Base-by-base conservation (phyloP, 768 basidiomycete species). In the Boletus reticuloceps region DNA sequence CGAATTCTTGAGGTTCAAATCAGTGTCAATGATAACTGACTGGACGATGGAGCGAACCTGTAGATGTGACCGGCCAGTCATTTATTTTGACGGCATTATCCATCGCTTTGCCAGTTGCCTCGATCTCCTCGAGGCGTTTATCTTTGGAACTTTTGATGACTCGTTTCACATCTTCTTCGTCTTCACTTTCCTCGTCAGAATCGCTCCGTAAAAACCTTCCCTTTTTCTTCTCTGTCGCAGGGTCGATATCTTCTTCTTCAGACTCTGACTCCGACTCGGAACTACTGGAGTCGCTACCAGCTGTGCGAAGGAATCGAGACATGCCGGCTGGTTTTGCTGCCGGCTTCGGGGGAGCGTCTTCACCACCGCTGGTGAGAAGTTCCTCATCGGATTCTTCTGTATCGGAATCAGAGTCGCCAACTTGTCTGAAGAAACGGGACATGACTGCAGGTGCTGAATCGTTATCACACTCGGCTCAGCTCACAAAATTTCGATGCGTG, bases 61-160 rank as follows among this genome's bases (percentile, higher is more conserved):
- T 87, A 20, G 89, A 92, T 64, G 94, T 95, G 29, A 84, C 85
- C 25, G 88, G 86, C 97, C 97, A 99, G 74, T 99, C 94, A 64
- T 95, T 96, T 63, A 96, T 95, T 79, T 91, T 96, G 58, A 91
- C 78, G 19, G 88, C 94, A 68, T 99, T 98, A 45, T 96, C 92
- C 77, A 98, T 97, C 45, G 79, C 79, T 74, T 89, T 94, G 52
- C 92, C 91, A 4, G 88, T 89, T 2, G 84, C 84, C 72, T 98
- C 95, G 85, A 98, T 95, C 79, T 98, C 97, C 46, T 89, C 93
- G 67, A 94, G 72, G 50, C 95, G 81, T 72, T 92, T 95, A 72
- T 95, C 91, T 64, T 89, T 89, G 39, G 96, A 95, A 67, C 91
- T 93, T 56, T 82, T 81, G 45, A 89, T 82, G 36, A 86, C 83